Evolutionary conservation across 306 rosid species (phyloP), one percentile per base, ranked within the genome.

Genomic region (Sicyos baderoa): DNA sequence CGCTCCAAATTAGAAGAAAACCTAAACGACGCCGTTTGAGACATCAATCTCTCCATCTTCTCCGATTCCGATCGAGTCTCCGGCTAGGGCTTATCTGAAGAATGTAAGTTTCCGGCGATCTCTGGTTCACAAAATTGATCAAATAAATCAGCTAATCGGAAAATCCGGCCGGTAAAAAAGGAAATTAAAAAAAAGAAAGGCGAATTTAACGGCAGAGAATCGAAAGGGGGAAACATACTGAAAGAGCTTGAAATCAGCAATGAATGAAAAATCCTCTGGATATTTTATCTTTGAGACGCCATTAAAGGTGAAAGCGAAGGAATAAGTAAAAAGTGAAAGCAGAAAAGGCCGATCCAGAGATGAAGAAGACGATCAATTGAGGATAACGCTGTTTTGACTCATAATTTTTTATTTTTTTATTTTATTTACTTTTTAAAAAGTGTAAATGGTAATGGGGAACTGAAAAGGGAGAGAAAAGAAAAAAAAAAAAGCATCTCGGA

Each of bases 1-100:
- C 84, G 81, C 78, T 82, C 81, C 54, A 89, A 74, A 69, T 89
- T 89, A 0, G 91, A 82, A 0, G 54, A 74, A 32, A 72, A 62
- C 18, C 29, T 37, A 42, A 63, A 71, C 55, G 73, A 51, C 45
- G 72, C 13, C 35, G 79, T 61, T 7, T 76, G 64, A 51, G 75
- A 21, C 85, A 73, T 80, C 17, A 21, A 51, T 69, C 21, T 42
- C 17, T 63, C 52, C 14, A 42, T 49, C 54, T 54, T 54, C 27
- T 72, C 42, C 54, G 42, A 29, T 22, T 64, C 70, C 54, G 70
- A 65, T 65, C 70, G 7, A 3, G 22, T 44, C 47, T 44, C 70
- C 70, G 70, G 70, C 22, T n/a, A 17, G 56, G 65, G 75, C 55
- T 68, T 63, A 19, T 40, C 14, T 18, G 42, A 16, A 27, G 25